Evolutionary conservation across 75 land plant genomes (phyloP).

Genomic region (Gnetum montanum): DNA sequence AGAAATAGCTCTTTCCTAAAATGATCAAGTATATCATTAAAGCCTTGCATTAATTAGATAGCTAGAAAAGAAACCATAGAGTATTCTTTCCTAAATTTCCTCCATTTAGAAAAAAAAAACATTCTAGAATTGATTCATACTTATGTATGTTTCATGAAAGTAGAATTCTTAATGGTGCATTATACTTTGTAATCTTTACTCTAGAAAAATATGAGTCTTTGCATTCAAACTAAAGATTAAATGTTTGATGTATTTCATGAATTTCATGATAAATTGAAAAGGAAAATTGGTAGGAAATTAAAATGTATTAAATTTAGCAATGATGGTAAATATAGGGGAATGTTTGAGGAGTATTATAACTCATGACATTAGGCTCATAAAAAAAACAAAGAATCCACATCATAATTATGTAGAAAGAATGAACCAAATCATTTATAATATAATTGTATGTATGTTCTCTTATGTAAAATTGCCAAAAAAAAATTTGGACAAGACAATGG

Average conservation of each 20-base stretch:
- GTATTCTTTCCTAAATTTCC: not conserved
- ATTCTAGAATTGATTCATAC: not conserved
- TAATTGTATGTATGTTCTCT: conserved; percentile 9
- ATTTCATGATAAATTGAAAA: conserved; percentile 14
- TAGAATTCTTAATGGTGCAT: not conserved
- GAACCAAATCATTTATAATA: conserved; percentile 13
- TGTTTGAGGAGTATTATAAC: conserved; percentile 14
- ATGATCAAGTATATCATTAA: not conserved
- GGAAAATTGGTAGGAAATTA: conserved; percentile 6
- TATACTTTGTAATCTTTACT: conserved; percentile 25
- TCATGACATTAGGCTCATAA: conserved; percentile 11
- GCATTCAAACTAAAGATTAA: conserved; percentile 20
- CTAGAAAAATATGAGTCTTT: conserved; percentile 18
- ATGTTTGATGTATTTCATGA: conserved; percentile 16
- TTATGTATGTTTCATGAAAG: not conserved
- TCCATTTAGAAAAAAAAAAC: not conserved
- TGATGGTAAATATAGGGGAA: conserved; percentile 13
- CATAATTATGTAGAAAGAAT: conserved; percentile 22
- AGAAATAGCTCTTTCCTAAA: not conserved
- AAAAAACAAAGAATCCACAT: conserved; percentile 9
- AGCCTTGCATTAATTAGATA: not conserved
- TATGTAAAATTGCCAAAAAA: not conserved
- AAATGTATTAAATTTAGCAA: conserved; percentile 23
- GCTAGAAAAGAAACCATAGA: not conserved
- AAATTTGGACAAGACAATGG: conserved; percentile 9